phyloP scores from a whole-genome alignment of 345 rosid species.

The Acer negundo region DNA sequence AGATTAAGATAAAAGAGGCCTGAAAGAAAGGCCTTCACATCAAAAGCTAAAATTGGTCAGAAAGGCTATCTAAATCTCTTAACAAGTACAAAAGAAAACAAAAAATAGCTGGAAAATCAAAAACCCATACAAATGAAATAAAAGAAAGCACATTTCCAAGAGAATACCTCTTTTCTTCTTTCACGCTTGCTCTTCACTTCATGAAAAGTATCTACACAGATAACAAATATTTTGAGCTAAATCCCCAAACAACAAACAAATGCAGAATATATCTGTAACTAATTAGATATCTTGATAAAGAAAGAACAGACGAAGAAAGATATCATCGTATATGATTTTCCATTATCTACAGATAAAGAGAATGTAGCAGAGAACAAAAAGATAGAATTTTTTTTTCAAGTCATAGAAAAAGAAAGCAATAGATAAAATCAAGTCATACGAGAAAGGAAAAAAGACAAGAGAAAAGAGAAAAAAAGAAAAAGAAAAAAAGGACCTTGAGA shows the following conservation, averaged over 20 bases:
- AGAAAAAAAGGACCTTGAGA: constrained; percentile 42
- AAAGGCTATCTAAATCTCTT: not conserved
- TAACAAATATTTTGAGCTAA: not conserved
- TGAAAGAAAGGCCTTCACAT: not conserved
- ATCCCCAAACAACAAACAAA: not conserved
- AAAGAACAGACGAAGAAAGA: too few relatives aligned
- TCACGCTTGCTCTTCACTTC: constrained; percentile 71
- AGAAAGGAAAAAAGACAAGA: not conserved
- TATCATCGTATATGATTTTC: not conserved
- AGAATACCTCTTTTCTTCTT: constrained; percentile 55
- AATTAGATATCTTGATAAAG: not conserved
- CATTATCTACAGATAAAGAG: constrained; percentile 6
- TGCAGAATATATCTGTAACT: not conserved
- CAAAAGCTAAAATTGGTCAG: not conserved
- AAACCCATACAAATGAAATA: not conserved
- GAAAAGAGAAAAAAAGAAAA: not conserved
- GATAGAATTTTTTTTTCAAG: not conserved
- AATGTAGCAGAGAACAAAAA: constrained; percentile 5
- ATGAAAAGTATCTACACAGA: constrained; percentile 52
- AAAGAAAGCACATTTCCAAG: not conserved
- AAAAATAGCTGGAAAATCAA: not conserved
- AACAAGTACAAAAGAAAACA: not conserved
- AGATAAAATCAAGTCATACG: too few relatives aligned
- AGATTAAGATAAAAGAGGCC: not conserved
- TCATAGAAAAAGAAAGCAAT: not conserved